Evolutionary conservation across 2,329 filamentous ascomycete species (phyloP).

Genomic region (Cytospora paraplurivora): DNA sequence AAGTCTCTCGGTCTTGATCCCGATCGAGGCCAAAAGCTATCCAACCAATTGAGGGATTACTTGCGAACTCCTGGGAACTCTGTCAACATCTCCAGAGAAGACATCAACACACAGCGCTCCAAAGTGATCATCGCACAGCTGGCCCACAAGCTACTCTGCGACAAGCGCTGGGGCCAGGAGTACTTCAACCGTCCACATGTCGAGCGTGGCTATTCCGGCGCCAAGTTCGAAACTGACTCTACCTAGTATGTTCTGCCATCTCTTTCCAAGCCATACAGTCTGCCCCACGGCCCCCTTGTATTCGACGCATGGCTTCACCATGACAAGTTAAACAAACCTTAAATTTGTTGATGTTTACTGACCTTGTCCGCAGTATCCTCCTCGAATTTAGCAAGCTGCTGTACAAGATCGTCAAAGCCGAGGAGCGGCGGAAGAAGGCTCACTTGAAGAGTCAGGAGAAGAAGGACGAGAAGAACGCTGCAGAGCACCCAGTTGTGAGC

Average conservation of each 20-base stretch:
- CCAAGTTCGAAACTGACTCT: conserved; percentile 3
- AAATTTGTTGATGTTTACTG: background rate
- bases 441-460: background rate
- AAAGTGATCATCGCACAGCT: conserved; percentile 15
- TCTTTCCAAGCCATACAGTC: background rate
- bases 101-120: background rate
- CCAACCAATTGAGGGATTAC: conserved; percentile 2
- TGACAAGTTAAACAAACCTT: background rate
- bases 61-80: conserved; percentile 25
- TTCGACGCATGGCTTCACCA: background rate
- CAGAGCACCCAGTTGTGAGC: background rate
- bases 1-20: conserved; percentile 20
- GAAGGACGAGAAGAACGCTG: background rate
- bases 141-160: conserved; percentile 20
- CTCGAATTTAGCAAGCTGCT: conserved; percentile 20
- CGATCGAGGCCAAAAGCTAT: conserved; percentile 1
- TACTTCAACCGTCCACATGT: conserved; percentile 13
- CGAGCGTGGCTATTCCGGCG: background rate
- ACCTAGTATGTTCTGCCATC: conserved; percentile 14
- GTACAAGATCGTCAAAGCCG: conserved; percentile 25
- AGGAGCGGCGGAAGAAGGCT: conserved; percentile 24
- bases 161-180: conserved; percentile 9
- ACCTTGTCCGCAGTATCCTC: conserved; percentile 16
- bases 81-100: conserved; percentile 5
- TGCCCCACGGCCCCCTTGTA: background rate